Evolutionary conservation across 768 basidiomycete genomes (phyloP).

Genomic region (Tylopilus plumbeoviolaceoides): DNA sequence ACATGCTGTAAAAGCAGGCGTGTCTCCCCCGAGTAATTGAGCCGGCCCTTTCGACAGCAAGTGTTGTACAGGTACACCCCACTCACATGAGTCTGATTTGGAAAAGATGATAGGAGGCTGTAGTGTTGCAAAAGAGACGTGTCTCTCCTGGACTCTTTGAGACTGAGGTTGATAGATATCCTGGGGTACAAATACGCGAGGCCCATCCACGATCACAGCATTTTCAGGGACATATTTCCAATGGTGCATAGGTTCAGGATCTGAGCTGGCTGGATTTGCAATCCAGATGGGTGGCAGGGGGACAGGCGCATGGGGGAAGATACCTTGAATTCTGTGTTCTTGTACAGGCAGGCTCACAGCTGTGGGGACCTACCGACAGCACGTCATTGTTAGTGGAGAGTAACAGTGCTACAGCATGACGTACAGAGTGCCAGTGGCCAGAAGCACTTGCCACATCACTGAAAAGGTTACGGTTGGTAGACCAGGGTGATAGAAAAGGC

Average conservation of each 20-base stretch:
- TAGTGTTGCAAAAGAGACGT: constrained; percentile 61
- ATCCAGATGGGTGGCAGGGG: not conserved
- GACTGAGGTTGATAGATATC: constrained; percentile 67
- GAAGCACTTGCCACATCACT: too few relatives aligned
- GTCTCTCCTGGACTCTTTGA: constrained; percentile 63
- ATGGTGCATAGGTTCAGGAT: not conserved
- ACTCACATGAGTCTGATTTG: constrained; percentile 46
- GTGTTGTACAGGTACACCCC: constrained; percentile 55
- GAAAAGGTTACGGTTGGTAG: too few relatives aligned
- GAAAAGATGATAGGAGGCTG: constrained; percentile 59
- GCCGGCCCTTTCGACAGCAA: constrained; percentile 53
- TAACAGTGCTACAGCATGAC: constrained; percentile 2
- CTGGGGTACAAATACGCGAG: constrained; percentile 57
- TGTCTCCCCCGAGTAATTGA: constrained; percentile 48
- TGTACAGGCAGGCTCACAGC: not conserved
- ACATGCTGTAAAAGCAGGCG: constrained; percentile 58
- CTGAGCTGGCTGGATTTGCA: not conserved
- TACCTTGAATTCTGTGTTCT: not conserved
- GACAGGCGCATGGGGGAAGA: not conserved
- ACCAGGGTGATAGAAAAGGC: too few relatives aligned
- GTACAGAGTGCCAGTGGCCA: too few relatives aligned
- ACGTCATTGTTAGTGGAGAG: not conserved
- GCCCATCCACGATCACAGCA: constrained; percentile 23
- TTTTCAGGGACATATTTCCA: not conserved
- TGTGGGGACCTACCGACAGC: not conserved